Evolutionary conservation across 495 filamentous ascomycete species (phyloP), one percentile per base, ranked within the genome.

Genomic region (Neurospora sublineolata): DNA sequence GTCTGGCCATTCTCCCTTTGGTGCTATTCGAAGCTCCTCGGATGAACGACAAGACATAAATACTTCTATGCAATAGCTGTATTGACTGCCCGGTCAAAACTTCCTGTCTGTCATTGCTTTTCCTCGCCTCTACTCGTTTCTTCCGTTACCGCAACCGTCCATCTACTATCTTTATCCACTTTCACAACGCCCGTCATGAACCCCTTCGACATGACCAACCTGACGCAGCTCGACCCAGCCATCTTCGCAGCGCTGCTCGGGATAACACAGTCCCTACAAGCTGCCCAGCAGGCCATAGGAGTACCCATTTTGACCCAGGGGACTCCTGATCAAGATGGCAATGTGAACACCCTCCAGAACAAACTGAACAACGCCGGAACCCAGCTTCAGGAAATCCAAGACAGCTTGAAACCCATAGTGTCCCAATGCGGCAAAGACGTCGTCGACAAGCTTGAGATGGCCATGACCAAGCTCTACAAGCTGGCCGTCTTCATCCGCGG

Each of bases 401-500:
- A 27, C 41, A 16, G 40, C 41, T 52, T 52, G 20, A 11, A 27
- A 1, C 20, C 44, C 41, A 44, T 44, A 44, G 41, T 52, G 20
- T 52, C 20, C 10, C 44, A 52, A 52, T 23, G 20, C 44, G 20
- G 44, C 3, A 52, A 27, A 23, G 44, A 52, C 44, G 44, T 52
- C 69, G 23, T 70, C 12, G 69, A 70, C 69, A 70, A 46, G 41
- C 69, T 70, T 9, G 69, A 70, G 69, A 12, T 27, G 20, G 69
- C 69, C n/a, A 60, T 70, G 69, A 39, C 36, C 39, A 70, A 38
- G 69, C 33, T 44, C 14, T 70, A 70, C 41, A 60, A 39, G 23
- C 33, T 70, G 23, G 69, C 69, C 11, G 69, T 60, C 11, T 70
- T 70, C 33, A 70, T 70, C 41, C 69, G 69, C 5, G 69, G 69